Evolutionary conservation across 2,329 filamentous ascomycete genomes (phyloP), one percentile per base, ranked within the genome.

Genomic region (Neocatenulostroma microsporum): DNA sequence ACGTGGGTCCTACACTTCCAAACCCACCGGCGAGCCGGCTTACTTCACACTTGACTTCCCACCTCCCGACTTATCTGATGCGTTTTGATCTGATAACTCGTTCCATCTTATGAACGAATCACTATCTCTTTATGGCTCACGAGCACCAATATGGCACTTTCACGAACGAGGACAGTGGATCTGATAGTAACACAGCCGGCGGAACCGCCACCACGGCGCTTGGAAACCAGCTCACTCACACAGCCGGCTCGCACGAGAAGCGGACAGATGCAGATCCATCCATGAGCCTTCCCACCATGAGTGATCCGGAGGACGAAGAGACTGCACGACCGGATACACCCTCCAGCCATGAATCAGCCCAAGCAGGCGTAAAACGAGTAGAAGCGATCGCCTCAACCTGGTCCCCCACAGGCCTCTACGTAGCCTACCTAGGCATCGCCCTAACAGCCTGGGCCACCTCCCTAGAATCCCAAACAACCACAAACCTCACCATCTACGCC

Each of bases 381-480:
- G 67, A 72, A 45, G 68, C 64, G 18, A 64, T 71, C 34, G 64
- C 66, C 19, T 58, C 62, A 30, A 64, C 62, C 20, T 73, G 69
- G 69, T 65, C 66, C n/a, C 64, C 56, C 40, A 56, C 53, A 14
- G 63, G 62, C 18, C 55, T 73, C 23, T 61, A 66, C 41, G 47
- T 67, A 25, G 68, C 69, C 33, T 73, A 72, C 51, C 49, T 65
- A 28, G 58, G 61, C 53, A 49, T 58, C 17, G 53, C 48, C 12
- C 37, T 57, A 27, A 40, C 82, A 63, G 75, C 78, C 14, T 80
- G 76, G 48, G 71, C 73, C 32, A 80, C 76, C 5, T 82, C 77
- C n/a, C 66, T 82, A 13, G 78, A 82, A 55, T 69, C 70, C 12
- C 78, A 82, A 52, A 76, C 75, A 7, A 77, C 77, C 2, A 69